Conservation (phyloP, 805 yeast species). For the Kazachstania viticola region DNA sequence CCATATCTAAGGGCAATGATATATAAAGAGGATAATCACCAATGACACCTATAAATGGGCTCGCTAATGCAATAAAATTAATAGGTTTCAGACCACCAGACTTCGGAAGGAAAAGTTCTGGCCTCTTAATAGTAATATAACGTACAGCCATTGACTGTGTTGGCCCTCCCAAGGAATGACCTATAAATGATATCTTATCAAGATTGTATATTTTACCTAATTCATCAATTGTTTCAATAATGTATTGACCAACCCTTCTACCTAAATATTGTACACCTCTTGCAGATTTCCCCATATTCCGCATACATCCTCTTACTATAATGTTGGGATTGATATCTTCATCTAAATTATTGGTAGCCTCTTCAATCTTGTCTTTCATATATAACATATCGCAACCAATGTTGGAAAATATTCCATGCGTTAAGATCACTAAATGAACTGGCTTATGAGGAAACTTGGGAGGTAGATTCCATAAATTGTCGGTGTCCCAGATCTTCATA, state of each 20-base stretch:
- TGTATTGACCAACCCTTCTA: conserved; percentile 61
- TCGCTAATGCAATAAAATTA: conserved; percentile 73
- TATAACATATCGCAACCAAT: conserved; percentile 83
- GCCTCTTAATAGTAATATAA: conserved; percentile 47
- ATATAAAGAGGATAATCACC: conserved; percentile 83
- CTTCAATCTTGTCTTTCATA: conserved; percentile 68
- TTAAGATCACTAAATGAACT: conserved; percentile 70
- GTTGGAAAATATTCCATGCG: conserved; percentile 91
- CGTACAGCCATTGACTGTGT: conserved; percentile 87
- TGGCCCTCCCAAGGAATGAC: conserved; percentile 90
- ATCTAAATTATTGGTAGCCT: conserved; percentile 12
- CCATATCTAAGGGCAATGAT: conserved; percentile 73
- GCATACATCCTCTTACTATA: conserved; percentile 71
- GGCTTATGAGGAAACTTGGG: conserved; percentile 40
- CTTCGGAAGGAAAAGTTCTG: conserved; percentile 47
- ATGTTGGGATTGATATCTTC: conserved; percentile 35
- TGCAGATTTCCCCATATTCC: conserved; percentile 81
- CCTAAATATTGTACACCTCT: conserved; percentile 82
- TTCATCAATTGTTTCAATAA: conserved; percentile 36
- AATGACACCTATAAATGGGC: conserved; percentile 80
- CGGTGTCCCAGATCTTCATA: conserved; percentile 40
- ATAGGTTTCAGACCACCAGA: conserved; percentile 43
- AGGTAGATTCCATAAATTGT: conserved; percentile 68
- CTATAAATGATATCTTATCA: conserved; percentile 67
- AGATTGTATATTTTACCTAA: conserved; percentile 33